Percentiles rank a stretch among this genome's conserved stretches.
These are phyloP conservation scores for Fusarium algeriense DNA, from an alignment of 2,329 filamentous ascomycete genomes.

Conservation along the genomic window DNA sequence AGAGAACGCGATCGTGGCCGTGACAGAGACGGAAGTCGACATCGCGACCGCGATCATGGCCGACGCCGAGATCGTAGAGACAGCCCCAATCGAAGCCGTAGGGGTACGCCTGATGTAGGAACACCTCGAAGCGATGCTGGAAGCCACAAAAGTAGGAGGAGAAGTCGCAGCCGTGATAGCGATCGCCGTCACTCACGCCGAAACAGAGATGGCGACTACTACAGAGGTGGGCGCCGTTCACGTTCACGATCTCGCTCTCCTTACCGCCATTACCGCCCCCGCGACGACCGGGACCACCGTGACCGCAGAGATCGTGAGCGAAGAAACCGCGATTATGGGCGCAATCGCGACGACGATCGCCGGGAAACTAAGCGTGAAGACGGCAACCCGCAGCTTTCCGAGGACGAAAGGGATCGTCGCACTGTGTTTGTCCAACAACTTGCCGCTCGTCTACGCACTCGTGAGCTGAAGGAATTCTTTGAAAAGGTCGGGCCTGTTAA, in stretches of 20 bases:
- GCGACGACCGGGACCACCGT: slow-evolving; percentile 63
- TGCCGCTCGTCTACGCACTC: slow-evolving; percentile 90
- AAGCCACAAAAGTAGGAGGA: slow-evolving; percentile 84
- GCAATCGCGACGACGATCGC: slow-evolving; percentile 65
- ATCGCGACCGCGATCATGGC: slow-evolving; percentile 65
- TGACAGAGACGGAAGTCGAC: slow-evolving; percentile 65
- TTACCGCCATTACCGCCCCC: slow-evolving; percentile 68
- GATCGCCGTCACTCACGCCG: slow-evolving; percentile 80
- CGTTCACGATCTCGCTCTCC: slow-evolving; percentile 81
- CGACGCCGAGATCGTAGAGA: slow-evolving; percentile 66
- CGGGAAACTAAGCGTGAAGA: slow-evolving; percentile 59
- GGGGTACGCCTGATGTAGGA: slow-evolving; percentile 68
- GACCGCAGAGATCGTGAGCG: slow-evolving; percentile 68
- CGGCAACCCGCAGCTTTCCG: slow-evolving; percentile 79
- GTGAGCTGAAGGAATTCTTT: slow-evolving; percentile 94
- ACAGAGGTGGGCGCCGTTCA: slow-evolving; percentile 65
- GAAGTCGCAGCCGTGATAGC: slow-evolving; percentile 83
- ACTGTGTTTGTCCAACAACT: slow-evolving; percentile 99
- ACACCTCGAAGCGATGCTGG: slow-evolving; percentile 81
- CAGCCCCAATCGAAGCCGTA: slow-evolving; percentile 61
- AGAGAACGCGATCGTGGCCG: slow-evolving; percentile 69
- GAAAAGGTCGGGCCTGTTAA: slow-evolving; percentile 94
- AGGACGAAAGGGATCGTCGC: slow-evolving; percentile 95
- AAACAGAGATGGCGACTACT: slow-evolving; percentile 80
- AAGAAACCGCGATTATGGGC: slow-evolving; percentile 64